Base-by-base conservation (phyloP, 495 filamentous ascomycete species). In the Xeromyces bisporus region DNA sequence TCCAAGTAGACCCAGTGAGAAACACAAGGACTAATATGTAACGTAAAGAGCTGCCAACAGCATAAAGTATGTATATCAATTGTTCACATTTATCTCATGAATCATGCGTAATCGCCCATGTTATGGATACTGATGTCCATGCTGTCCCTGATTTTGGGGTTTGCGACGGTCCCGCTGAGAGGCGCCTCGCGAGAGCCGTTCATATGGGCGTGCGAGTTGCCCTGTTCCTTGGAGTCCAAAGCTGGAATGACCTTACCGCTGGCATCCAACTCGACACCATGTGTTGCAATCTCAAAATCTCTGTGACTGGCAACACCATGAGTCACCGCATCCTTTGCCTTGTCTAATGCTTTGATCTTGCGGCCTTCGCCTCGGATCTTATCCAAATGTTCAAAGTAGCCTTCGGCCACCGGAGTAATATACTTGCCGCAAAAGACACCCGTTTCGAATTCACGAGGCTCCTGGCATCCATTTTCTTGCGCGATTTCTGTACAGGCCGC, bases 361-460 rank as follows among this genome's bases (percentile, higher is more conserved):
- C 65, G 64, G 36, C 67, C 75, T 56, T 85, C 71, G 18, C 83
- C 78, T 26, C 83, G 64, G 8, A 85, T 48, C 26, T 63, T 48
- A 53, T 91, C 83, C 3, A 93, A 64, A 44, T 87, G 84, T 30
- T 80, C 70, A 43, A 97, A 91, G 56, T 96, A 94, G 15, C 66
- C 74, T n/a, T 74, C 63, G 1, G 71, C 64, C 3, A 96, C 81
- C 0, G 75, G 75, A 1, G 89, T 99, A 28, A 83, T 61, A 53
- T 96, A 94, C 44, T 70, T 71, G 14, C 91, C 89, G 39, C 80
- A 91, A 64, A 97, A 96, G 10, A 96, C 85, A 37, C 89, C 87
- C n/a, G 92, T 75, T 51, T 96, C 91, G 37, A 96, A 94, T 29
- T 68, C 50, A 13, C 59, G 59, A n/a, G 60, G 60, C 18, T 59